Base-by-base conservation (phyloP, 2,329 filamentous ascomycete species). In the Fusarium secorum region DNA sequence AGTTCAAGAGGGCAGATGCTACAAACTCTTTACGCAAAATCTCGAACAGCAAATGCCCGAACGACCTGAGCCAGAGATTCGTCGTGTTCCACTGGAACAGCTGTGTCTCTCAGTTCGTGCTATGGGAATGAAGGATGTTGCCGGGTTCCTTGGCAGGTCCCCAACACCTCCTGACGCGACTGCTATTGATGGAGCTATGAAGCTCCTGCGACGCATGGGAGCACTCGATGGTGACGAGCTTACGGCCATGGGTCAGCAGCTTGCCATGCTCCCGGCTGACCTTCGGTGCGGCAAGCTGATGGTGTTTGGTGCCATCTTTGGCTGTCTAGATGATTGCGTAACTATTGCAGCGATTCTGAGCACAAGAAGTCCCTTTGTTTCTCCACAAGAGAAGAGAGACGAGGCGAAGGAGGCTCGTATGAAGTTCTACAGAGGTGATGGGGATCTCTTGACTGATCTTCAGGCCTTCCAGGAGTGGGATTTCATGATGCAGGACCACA, bases 191-290 rank as follows among this genome's bases (percentile, higher is more conserved):
- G 93, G 93, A 20, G 96, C 96, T 2, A 85, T 99, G 70, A 88
- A 85, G 71, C 85, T 97, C 60, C 85, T 99, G 7, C 87, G 88
- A 17, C 88, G 94, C 14, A 97, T 99, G 86, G 96, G 96, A 33
- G 95, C 95, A 1, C 85, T 98, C 18, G 93, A 96, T 74, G 93
- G 93, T 46, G 89, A 93, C 62, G 92, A 94, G 75, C 86, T 99
- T 42, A 98, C 96, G 0, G 94, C 95, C 6, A 89, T 99, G 49
- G 96, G 96, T 41, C 90, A 92, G 57, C 96, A 98, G 82, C 85
- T 99, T n/a, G 92, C 95, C 22, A 93, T 97, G 89, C 94, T 99
- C 54, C 96, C 96, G 4, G 93, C 95, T 1, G 96, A 99, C 77
- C 86, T 99, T 51, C 90, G 95, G 32, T 97, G 94, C 79, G 94